Percentiles rank a stretch among this genome's conserved stretches.
Conservation (phyloP, 2,329 filamentous ascomycete species). For the Acrodontium crateriforme region DNA sequence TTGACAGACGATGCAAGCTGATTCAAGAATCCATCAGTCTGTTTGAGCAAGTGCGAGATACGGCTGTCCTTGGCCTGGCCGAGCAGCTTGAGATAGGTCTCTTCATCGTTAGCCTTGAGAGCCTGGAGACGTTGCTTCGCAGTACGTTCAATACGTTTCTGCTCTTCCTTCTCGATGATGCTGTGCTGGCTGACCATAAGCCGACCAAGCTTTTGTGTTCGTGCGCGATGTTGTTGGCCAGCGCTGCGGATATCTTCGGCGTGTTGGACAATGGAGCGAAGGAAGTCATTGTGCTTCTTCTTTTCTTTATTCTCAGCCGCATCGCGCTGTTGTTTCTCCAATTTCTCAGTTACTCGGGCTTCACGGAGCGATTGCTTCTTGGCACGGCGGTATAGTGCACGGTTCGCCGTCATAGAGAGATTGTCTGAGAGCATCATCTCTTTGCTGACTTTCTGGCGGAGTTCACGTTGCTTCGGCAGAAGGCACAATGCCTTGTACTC, state of each 20-base stretch:
- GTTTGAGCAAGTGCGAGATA: conserved; percentile 91
- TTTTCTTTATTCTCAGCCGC: conserved; percentile 92
- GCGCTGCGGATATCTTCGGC: conserved; percentile 61
- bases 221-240: conserved; percentile 53
- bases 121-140: conserved; percentile 99
- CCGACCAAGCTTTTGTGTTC: conserved; percentile 73
- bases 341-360: conserved; percentile 92
- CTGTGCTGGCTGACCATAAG: conserved; percentile 84
- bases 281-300: conserved; percentile 89
- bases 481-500: conserved; percentile 86
- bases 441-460: conserved; percentile 75
- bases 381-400: conserved; percentile 76
- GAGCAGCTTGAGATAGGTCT: conserved; percentile 93
- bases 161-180: conserved; percentile 97
- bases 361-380: conserved; percentile 96
- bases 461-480: conserved; percentile 73
- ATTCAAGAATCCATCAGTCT: conserved; percentile 94
- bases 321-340: conserved; percentile 97
- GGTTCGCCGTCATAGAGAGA: conserved; percentile 91
- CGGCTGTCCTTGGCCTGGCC: conserved; percentile 98
- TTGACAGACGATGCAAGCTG: conserved; percentile 92
- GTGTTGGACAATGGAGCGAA: conserved; percentile 74
- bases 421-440: conserved; percentile 96
- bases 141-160: conserved; percentile 93
- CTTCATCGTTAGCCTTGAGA: conserved; percentile 96